Evolutionary conservation across 345 rosid species (phyloP).

Genomic region (Citrus inodora): DNA sequence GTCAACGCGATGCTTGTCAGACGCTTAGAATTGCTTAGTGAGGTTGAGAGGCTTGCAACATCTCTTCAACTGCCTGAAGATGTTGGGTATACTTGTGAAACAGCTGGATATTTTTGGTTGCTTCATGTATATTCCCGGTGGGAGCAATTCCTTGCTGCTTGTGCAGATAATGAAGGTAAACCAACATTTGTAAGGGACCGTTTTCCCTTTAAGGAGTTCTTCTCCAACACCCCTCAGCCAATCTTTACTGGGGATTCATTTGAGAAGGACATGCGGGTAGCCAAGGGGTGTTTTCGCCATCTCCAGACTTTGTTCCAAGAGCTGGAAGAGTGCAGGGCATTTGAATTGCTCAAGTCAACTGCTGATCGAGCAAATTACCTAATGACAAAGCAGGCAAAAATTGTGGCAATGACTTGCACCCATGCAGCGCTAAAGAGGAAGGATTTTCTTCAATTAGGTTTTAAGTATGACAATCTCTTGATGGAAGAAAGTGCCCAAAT

Average conservation of each 20-base stretch:
- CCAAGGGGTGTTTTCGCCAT: constrained; percentile 91
- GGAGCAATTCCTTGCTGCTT: constrained; percentile 93
- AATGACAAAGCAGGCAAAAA: constrained; percentile 98
- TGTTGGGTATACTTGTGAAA: constrained; percentile 98
- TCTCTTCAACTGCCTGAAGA: constrained; percentile 96
- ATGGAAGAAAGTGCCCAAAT: constrained; percentile 99
- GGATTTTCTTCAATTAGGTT: constrained; percentile 95
- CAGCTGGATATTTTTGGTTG: constrained; percentile 99
- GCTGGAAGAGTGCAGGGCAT: constrained; percentile 98
- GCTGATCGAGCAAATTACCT: constrained; percentile 98
- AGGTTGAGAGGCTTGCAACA: constrained; percentile 96
- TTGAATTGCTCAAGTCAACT: constrained; percentile 98
- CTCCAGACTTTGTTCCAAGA: constrained; percentile 92
- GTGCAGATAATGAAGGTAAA: constrained; percentile 75
- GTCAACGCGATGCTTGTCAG: constrained; percentile 99
- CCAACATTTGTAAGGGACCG: constrained; percentile 72
- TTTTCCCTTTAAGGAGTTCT: constrained; percentile 90
- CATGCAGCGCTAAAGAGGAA: constrained; percentile 98
- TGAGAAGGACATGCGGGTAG: constrained; percentile 93
- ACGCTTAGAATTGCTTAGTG: constrained; percentile 80
- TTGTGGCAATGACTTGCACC: constrained; percentile 99
- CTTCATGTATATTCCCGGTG: constrained; percentile 96
- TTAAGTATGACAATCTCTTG: constrained; percentile 93
- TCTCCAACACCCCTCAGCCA: constrained; percentile 75
- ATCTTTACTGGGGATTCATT: constrained; percentile 81